Evolutionary conservation across 192 early-diverging fungal genomes (phyloP).

Genomic region (Umbelopsis isabellina): DNA sequence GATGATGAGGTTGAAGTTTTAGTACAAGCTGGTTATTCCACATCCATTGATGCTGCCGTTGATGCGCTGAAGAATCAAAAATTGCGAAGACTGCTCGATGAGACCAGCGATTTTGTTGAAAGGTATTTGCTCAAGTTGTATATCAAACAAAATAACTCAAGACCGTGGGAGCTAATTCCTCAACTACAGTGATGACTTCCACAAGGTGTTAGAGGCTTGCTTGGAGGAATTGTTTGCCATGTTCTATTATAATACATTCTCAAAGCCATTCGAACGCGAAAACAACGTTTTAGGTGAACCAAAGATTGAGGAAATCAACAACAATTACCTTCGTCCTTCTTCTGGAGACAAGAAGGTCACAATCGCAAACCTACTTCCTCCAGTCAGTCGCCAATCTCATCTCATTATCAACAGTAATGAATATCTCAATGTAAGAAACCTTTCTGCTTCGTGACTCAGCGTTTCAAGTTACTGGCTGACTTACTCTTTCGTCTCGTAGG

Average conservation of each 20-base stretch:
- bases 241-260: conserved; percentile 44
- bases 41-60: conserved; percentile 25
- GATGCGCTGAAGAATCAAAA: conserved; percentile 51
- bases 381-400: conserved; percentile 70
- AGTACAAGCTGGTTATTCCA: conserved; percentile 52
- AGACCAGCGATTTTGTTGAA: conserved; percentile 89
- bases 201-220: conserved; percentile 43
- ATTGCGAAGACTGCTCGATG: conserved; percentile 77
- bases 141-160: too few relatives aligned
- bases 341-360: conserved; percentile 54
- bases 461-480: background rate
- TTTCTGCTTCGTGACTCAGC: background rate
- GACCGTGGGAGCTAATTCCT: conserved; percentile 1
- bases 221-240: conserved; percentile 47
- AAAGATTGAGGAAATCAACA: conserved; percentile 60
- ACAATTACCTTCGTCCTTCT: conserved; percentile 1
- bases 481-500: conserved; percentile 30
- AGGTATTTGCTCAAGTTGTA: conserved; percentile 44
- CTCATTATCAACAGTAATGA: conserved; percentile 74
- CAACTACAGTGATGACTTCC: conserved; percentile 49
- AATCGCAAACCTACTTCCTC: conserved; percentile 66
- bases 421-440: conserved; percentile 62
- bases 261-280: conserved; percentile 40
- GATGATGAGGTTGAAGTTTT: conserved; percentile 68
- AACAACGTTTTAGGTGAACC: conserved; percentile 7